Conservation (phyloP, 78 protist genomes). For the Bodo saltans region DNA sequence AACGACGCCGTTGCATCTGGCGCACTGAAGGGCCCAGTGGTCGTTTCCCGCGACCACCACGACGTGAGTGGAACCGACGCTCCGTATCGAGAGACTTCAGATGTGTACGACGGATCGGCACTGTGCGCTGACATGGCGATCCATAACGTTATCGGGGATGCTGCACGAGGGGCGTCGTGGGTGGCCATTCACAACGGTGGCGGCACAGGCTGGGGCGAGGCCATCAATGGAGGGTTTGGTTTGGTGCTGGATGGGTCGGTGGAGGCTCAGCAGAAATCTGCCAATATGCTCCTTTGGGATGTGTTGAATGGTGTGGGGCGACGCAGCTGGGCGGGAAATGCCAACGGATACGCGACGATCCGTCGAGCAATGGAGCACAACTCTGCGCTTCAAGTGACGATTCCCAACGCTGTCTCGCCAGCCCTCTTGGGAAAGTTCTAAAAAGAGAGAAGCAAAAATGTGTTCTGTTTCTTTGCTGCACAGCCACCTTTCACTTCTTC, state of each 20-base stretch:
- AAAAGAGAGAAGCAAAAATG: no score
- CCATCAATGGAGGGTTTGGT: slow-evolving; percentile 91
- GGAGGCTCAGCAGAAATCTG: slow-evolving; percentile 48
- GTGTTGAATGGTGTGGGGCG: slow-evolving; percentile 83
- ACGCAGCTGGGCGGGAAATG: slow-evolving; percentile 49
- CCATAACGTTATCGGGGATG: slow-evolving; percentile 73
- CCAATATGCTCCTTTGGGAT: slow-evolving; percentile 82
- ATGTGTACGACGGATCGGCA: slow-evolving; percentile 69
- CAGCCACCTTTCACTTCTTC: no score
- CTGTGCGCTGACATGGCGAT: slow-evolving; percentile 82
- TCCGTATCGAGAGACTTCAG: slow-evolving; percentile 86
- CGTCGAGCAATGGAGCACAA: slow-evolving; percentile 17
- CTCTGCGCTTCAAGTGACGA: slow-evolving; percentile 16
- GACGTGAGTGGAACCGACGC: slow-evolving; percentile 85
- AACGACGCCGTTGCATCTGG: slow-evolving; percentile 75
- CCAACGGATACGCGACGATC: slow-evolving; percentile 42
- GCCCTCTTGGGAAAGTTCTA: no score
- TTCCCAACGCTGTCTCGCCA: no score
- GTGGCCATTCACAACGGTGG: slow-evolving; percentile 70
- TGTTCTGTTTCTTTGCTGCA: no score
- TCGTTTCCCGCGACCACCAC: slow-evolving; percentile 82
- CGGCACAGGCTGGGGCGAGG: slow-evolving; percentile 89
- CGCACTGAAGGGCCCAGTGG: slow-evolving; percentile 52
- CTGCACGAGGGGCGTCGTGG: slow-evolving; percentile 84
- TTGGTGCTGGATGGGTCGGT: slow-evolving; percentile 80